Evolutionary conservation across 768 basidiomycete species (phyloP).

Genomic region (Gelatoporia subvermispora): DNA sequence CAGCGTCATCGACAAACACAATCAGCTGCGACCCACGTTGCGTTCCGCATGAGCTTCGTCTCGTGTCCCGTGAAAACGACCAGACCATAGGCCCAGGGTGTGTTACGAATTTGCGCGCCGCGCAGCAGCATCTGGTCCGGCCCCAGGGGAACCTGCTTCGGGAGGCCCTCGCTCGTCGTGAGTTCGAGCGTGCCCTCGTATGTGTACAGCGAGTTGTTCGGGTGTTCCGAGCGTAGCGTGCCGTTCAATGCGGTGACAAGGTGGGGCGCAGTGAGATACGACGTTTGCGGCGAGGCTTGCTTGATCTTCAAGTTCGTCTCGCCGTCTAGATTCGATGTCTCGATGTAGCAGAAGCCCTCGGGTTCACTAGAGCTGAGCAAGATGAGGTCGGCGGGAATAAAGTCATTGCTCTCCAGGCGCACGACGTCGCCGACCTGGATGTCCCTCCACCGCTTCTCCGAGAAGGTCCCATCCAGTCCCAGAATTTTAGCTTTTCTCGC

Average conservation of each 20-base stretch:
- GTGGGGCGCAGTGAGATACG: constrained; percentile 70
- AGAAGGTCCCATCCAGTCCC: constrained; percentile 56
- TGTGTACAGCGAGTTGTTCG: constrained; percentile 96
- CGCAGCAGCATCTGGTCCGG: constrained; percentile 93
- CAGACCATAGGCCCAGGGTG: constrained; percentile 92
- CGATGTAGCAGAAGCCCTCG: constrained; percentile 95
- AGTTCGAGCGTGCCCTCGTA: constrained; percentile 83
- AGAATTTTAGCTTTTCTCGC: constrained; percentile 77
- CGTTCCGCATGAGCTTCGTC: constrained; percentile 97
- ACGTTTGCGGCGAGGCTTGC: constrained; percentile 82
- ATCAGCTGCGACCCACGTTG: constrained; percentile 62
- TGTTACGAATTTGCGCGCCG: constrained; percentile 94
- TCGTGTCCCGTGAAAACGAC: constrained; percentile 96
- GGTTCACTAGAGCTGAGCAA: constrained; percentile 89
- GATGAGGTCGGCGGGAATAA: constrained; percentile 93
- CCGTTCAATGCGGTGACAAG: constrained; percentile 73
- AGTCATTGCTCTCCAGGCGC: constrained; percentile 85
- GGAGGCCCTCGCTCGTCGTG: constrained; percentile 47
- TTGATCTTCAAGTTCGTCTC: constrained; percentile 99
- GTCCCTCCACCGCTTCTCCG: constrained; percentile 80
- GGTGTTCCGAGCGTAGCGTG: constrained; percentile 88
- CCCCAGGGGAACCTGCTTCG: constrained; percentile 84
- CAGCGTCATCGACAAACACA: neutral
- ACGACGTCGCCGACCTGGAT: constrained; percentile 90
- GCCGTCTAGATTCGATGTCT: constrained; percentile 96